Percentiles rank a stretch among this genome's conserved stretches.
These are phyloP conservation scores for Tulasnella sp. DNA, from an alignment of 768 basidiomycete genomes.

Conservation along the genomic window DNA sequence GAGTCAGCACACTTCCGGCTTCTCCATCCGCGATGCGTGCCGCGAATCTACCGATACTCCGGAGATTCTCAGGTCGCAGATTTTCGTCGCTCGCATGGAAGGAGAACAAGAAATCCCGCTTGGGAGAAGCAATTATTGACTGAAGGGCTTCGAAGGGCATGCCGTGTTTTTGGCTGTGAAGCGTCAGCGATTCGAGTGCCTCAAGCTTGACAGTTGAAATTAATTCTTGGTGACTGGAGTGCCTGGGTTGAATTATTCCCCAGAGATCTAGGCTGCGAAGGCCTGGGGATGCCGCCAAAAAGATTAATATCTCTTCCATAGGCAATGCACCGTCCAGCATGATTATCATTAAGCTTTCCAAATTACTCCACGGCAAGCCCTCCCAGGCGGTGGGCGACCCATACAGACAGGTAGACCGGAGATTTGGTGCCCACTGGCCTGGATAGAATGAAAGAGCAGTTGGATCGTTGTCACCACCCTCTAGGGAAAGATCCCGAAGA, in stretches of 20 bases:
- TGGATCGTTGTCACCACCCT: not conserved
- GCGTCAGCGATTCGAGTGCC: not conserved
- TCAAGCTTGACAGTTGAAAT: not conserved
- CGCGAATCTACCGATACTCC: not conserved
- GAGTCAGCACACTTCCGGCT: not conserved
- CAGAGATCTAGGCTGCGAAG: not conserved
- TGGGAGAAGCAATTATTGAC: not conserved
- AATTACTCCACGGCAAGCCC: not conserved
- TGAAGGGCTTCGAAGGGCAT: not conserved
- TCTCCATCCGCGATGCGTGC: not conserved
- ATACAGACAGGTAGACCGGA: not conserved
- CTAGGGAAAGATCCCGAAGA: not conserved
- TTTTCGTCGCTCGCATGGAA: not conserved
- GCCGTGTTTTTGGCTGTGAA: not conserved
- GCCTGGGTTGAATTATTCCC: not conserved
- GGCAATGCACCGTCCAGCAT: too few relatives aligned
- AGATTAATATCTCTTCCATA: not conserved
- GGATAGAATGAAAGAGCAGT: not conserved
- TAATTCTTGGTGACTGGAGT: too few relatives aligned
- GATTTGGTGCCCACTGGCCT: not conserved
- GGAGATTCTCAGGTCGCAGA: not conserved
- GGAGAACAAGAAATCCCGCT: too few relatives aligned
- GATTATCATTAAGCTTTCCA: not conserved
- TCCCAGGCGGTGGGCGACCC: not conserved
- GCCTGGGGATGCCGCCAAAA: not conserved